A percentile compares a stretch with the other conserved stretches of the same genome.
These are phyloP conservation scores for Picea sitchensis DNA, from an alignment of 75 land plant genomes.

Conservation along the genomic window DNA sequence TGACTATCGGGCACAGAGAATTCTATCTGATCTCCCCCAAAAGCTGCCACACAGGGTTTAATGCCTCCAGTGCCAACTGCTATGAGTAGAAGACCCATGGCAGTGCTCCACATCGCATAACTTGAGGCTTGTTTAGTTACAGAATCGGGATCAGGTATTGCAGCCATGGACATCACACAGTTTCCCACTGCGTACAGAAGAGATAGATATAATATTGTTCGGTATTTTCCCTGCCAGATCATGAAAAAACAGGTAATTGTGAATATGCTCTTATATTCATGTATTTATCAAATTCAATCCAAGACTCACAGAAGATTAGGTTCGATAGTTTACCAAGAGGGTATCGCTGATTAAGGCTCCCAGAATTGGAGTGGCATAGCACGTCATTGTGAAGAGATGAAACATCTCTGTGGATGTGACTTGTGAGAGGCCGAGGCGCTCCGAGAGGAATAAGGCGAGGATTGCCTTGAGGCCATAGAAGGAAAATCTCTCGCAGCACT, in stretches of 20 bases:
- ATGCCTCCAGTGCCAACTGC: conserved; percentile 40
- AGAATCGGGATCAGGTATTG: conserved; percentile 10
- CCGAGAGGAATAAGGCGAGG: no score
- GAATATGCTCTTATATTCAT: no score
- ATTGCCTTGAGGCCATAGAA: no score
- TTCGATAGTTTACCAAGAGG: no score
- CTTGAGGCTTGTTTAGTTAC: conserved; percentile 3
- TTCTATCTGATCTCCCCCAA: conserved; percentile 41
- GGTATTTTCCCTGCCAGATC: conserved; percentile 27
- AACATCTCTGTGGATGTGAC: no score
- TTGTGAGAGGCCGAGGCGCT: no score
- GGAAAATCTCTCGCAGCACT: conserved; percentile 23
- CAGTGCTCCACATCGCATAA: conserved; percentile 20
- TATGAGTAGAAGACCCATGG: conserved; percentile 18
- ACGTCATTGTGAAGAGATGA: no score
- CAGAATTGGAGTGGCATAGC: no score
- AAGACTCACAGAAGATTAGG: no score
- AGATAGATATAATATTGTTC: conserved; percentile 29
- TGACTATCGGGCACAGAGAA: conserved; percentile 27
- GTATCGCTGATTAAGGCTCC: no score
- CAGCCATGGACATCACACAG: conserved; percentile 33
- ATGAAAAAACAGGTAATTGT: neutral
- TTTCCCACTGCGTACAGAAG: conserved; percentile 30
- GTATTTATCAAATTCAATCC: no score
- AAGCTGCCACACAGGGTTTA: conserved; percentile 36